A percentile compares a stretch with the other conserved stretches of the same genome.
Conservation (phyloP, 768 basidiomycete genomes). For the Gelatoporia subvermispora region DNA sequence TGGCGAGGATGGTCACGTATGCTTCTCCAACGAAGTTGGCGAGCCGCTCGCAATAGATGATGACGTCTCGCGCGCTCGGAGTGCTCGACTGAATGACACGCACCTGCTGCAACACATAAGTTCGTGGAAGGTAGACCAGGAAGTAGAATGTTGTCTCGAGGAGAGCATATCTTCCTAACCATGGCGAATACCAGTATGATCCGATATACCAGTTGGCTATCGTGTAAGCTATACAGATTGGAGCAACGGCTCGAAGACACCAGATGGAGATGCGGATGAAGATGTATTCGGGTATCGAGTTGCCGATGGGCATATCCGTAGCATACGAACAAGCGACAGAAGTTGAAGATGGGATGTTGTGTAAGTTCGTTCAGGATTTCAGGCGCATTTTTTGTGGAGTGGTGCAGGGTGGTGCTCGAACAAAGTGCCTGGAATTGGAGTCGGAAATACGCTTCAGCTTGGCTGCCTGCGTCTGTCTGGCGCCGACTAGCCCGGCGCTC, state of each 20-base stretch:
- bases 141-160: slow-evolving; percentile 47
- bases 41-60: too few species aligned
- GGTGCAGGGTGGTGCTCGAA: too few species aligned
- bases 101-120: slow-evolving; percentile 44
- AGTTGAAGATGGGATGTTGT: not conserved
- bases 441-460: too few species aligned
- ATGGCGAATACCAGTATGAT: slow-evolving; percentile 24
- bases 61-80: too few species aligned
- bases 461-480: too few species aligned
- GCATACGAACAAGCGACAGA: too few species aligned
- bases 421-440: too few species aligned
- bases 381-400: not conserved
- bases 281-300: slow-evolving; percentile 42
- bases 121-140: slow-evolving; percentile 45
- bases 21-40: too few species aligned
- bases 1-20: not conserved
- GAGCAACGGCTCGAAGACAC: slow-evolving; percentile 43
- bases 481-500: too few species aligned
- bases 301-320: slow-evolving; percentile 25
- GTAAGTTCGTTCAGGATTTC: not conserved
- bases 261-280: slow-evolving; percentile 45
- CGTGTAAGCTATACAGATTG: slow-evolving; percentile 38
- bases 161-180: slow-evolving; percentile 30
- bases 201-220: slow-evolving; percentile 24
- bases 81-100: slow-evolving; percentile 7